Evolutionary conservation across 164 flowering plant genomes (phyloP), one percentile per base, ranked within the genome.

Genomic region (Nymphaea colorata): DNA sequence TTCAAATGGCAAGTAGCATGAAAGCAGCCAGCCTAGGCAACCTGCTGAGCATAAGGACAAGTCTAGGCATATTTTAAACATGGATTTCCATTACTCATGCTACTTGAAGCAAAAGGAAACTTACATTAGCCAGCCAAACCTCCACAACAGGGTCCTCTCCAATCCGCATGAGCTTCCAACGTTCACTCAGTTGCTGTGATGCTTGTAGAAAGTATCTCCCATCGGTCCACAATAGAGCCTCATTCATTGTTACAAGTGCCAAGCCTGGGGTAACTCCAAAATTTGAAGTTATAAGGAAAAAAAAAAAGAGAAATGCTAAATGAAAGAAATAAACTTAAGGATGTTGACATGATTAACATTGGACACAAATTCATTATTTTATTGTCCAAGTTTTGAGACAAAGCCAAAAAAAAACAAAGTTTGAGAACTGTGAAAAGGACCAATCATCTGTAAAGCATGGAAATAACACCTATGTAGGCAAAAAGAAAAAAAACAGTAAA

Each of bases 191-290:
- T 74, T 92, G 75, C 62, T 88, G 81, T 25, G 74, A 71, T 67
- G 99, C 99, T 83, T 95, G 98, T 78, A 95, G 76, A 79, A 88
- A 95, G 75, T 95, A 92, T 7, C 99, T 78, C 15, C 98, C 98
- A 80, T 92, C 99, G 43, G 99, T 95, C 99, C 98, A 95, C n/a
- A 91, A 71, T 43, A 73, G 82, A 41, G 98, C 96, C 45, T 88
- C 92, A 67, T 81, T 72, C 79, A 66, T 76, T 8, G 96, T 91
- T 69, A 92, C 72, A 62, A 95, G 86, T 5, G 99, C 98, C 87
- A 90, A 77, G 66, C 97, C 97, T 93, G 79, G 69, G 71, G 1
- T 4, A 68, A 66, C 8, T 25, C 63, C 41, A 61, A 61, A 55
- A 55, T 55, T 55, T 55, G 12, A 55, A 8, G 10, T 8, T 10